Evolutionary conservation across 2,329 filamentous ascomycete species (phyloP), one percentile per base, ranked within the genome.

Genomic region (Cytospora piceae): DNA sequence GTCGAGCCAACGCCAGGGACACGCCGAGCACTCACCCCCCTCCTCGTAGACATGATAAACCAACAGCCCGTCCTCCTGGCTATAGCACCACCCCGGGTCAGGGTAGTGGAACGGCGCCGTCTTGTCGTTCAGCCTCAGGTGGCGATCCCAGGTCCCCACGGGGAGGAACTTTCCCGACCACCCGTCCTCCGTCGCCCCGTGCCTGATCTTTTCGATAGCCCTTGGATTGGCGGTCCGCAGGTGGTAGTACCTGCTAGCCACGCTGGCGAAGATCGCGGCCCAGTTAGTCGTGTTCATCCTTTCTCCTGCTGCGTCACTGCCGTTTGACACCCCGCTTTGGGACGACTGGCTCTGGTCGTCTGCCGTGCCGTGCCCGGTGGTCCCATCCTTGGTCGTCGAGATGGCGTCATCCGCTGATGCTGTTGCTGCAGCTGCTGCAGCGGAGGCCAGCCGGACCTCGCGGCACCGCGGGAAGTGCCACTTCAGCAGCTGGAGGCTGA

Each of bases 171-270:
- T 77, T 78, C 31, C 76, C 74, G 60, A 70, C 72, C 2, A 68
- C 68, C 32, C 70, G 68, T 9, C n/a, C n/a, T n/a, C 57, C 9
- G 42, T 65, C 57, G 54, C 65, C 31, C 14, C 78, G 58, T 81
- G 74, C 51, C 74, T 73, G 62, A 82, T 76, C 70, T 78, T 84
- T 71, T 83, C 77, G 27, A 83, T 70, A 6, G 74, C 76, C 66
- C 78, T 77, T 15, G 85, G 81, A 65, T 71, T 79, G 22, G 83
- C 86, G 17, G 74, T 73, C 58, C 76, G 74, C 46, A 89, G 78
- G 71, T 84, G 76, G 68, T 82, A 76, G 73, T 89, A 89, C 58
- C 87, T 81, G 39, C 81, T 76, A 9, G 83, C 81, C 15, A 88
- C 80, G 29, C 71, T 71, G 56, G 82, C 79, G 67, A 87, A 87